Evolutionary conservation across 2,329 filamentous ascomycete genomes (phyloP), one percentile per base, ranked within the genome.

Genomic region (Aspergillus fumigatiaffinis): DNA sequence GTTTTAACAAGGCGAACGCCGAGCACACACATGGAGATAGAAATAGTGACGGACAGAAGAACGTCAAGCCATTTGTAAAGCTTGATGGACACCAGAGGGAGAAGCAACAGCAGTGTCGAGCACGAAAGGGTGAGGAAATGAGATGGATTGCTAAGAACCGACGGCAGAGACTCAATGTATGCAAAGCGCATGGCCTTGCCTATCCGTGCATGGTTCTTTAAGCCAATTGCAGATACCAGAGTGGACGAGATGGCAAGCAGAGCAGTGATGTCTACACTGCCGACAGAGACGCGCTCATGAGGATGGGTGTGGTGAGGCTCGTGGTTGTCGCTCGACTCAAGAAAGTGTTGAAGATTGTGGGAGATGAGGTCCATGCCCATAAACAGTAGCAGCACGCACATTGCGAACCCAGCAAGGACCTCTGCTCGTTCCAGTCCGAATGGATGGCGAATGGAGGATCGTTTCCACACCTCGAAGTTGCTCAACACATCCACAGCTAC

Each of bases 391-490:
- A 97, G 91, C 42, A 99, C 89, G 52, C 92, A 95, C 86, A 97
- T 91, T 59, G 92, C 94, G 63, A 99, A 96, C 20, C 94, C 94
- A 38, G 92, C 92, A 17, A 99, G 84, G 4, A 99, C 93, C 74
- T 99, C 94, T 57, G 90, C 90, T 54, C 94, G 86, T 76, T 97
- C 91, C 25, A 99, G 84, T 3, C 84, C 92, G 70, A 99, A 99
- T 0, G 94, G 94, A 75, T 99, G 92, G 25, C 92, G 87, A 66
- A 99, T 89, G 64, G 88, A 95, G 65, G 90, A 93, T 50, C 93
- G 85, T 63, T 91, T 91, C 94, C 94, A 99, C 44, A 97, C 92
- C 72, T 99, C 94, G 68, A 99, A 99, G 73, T 99, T 99, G 52
- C 90, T 87, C 50, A 97, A 84, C 1, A 97, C 90, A 70, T 99